Conservation (phyloP, 805 yeast species). For the Saccharomycopsis vini region DNA sequence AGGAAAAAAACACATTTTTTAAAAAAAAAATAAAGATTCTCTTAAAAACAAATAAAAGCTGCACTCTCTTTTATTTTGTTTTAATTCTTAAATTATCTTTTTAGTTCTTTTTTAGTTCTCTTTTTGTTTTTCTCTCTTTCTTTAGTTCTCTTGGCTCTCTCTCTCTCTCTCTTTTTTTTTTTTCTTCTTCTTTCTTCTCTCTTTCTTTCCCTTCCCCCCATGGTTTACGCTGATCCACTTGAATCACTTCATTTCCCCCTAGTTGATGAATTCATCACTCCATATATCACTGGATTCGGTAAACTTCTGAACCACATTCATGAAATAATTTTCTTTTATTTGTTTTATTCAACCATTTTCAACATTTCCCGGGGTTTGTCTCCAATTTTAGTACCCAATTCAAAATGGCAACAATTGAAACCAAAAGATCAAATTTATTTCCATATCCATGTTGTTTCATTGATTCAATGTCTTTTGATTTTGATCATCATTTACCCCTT, state of each 20-base stretch:
- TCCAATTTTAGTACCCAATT: conserved; percentile 21
- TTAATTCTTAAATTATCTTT: too few species aligned
- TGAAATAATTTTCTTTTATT: conserved; percentile 24
- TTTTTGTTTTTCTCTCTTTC: background rate
- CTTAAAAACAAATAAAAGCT: too few species aligned
- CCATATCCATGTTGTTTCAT: conserved; percentile 80
- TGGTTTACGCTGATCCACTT: conserved; percentile 24
- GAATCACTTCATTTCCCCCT: conserved; percentile 22
- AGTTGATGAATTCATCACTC: conserved; percentile 25
- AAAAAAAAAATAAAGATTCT: background rate
- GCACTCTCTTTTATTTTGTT: too few species aligned
- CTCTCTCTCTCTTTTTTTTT: too few species aligned
- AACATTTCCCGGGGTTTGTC: conserved; percentile 20
- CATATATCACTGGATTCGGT: conserved; percentile 20
- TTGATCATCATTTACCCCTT: conserved; percentile 49
- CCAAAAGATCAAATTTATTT: conserved; percentile 54
- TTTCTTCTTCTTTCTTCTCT: background rate
- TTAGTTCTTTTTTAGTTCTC: background rate
- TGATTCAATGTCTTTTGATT: conserved; percentile 70
- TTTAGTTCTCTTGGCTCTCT: too few species aligned
- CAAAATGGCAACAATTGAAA: conserved; percentile 22
- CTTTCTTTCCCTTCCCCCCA: background rate
- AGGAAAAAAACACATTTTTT: background rate
- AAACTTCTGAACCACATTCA: conserved; percentile 26
- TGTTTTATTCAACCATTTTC: conserved; percentile 26